Percentiles rank a stretch among this genome's conserved stretches.
Evolutionary conservation across 345 rosid genomes (phyloP).

Genomic region (Litchi chinensis): DNA sequence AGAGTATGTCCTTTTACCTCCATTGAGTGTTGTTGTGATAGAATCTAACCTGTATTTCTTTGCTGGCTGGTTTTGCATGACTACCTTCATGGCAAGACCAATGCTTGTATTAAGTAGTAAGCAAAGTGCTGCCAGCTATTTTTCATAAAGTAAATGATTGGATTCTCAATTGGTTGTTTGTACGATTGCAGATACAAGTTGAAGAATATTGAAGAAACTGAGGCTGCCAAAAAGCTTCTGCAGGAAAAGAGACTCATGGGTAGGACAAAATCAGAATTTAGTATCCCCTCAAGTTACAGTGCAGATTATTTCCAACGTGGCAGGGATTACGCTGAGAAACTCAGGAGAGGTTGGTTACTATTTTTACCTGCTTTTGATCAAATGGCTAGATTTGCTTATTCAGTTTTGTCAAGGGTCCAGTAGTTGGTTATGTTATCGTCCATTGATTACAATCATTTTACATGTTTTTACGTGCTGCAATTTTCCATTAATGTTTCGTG

Average conservation of each 20-base stretch:
- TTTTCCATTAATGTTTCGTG: not conserved
- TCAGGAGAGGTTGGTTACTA: slow-evolving; percentile 71
- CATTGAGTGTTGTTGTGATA: not conserved
- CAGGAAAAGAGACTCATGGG: slow-evolving; percentile 91
- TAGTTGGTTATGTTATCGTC: not conserved
- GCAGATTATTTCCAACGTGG: slow-evolving; percentile 97
- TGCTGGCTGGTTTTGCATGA: slow-evolving; percentile 15
- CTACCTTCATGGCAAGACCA: not conserved
- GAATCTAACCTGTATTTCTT: not conserved
- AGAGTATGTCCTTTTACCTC: slow-evolving; percentile 51
- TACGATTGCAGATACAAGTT: slow-evolving; percentile 70
- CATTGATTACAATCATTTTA: not conserved
- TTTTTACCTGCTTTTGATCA: not conserved
- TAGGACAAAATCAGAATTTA: slow-evolving; percentile 66
- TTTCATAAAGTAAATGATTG: not conserved
- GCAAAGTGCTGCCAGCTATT: not conserved
- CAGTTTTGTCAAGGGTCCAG: not conserved
- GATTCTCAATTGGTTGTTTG: slow-evolving; percentile 12
- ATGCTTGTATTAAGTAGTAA: not conserved
- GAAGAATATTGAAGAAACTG: slow-evolving; percentile 94
- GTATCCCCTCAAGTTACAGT: slow-evolving; percentile 90
- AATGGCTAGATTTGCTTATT: not conserved
- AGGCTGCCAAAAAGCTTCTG: slow-evolving; percentile 97
- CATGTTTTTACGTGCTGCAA: not conserved
- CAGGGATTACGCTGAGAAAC: slow-evolving; percentile 89